Evolutionary conservation across 768 basidiomycete species (phyloP).

Genomic region (Leccinellum luteum): DNA sequence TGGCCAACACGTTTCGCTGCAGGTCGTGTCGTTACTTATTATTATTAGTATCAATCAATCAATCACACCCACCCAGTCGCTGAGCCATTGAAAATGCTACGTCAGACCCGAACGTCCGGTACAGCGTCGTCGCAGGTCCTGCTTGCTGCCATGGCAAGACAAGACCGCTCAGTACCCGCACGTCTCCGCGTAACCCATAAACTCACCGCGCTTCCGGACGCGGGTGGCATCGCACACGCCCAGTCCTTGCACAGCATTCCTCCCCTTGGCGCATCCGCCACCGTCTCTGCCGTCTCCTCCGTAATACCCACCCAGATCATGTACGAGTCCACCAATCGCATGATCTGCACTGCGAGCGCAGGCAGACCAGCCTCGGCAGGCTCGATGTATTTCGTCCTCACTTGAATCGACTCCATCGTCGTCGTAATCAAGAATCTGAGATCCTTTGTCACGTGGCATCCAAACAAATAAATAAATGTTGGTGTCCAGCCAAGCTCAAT

Average conservation of each 20-base stretch:
- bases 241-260: slow-evolving; percentile 72
- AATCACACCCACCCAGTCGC: slow-evolving; percentile 61
- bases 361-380: slow-evolving; percentile 52
- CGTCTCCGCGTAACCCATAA: neutral
- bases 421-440: slow-evolving; percentile 2
- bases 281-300: slow-evolving; percentile 42
- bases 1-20: slow-evolving; percentile 63
- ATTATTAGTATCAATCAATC: neutral
- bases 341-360: slow-evolving; percentile 64
- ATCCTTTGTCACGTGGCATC: slow-evolving; percentile 22
- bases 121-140: slow-evolving; percentile 57
- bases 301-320: slow-evolving; percentile 82
- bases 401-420: slow-evolving; percentile 32
- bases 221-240: slow-evolving; percentile 78
- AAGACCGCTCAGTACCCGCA: slow-evolving; percentile 1
- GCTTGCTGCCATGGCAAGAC: neutral
- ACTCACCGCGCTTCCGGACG: slow-evolving; percentile 23
- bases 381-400: slow-evolving; percentile 48
- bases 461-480: no score
- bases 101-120: slow-evolving; percentile 60
- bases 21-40: neutral
- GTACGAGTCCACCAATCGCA: slow-evolving; percentile 65
- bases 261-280: slow-evolving; percentile 44
- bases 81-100: slow-evolving; percentile 71
- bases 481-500: no score